Base-by-base conservation (phyloP, 495 filamentous ascomycete genomes). In the Cetradonia linearis region DNA sequence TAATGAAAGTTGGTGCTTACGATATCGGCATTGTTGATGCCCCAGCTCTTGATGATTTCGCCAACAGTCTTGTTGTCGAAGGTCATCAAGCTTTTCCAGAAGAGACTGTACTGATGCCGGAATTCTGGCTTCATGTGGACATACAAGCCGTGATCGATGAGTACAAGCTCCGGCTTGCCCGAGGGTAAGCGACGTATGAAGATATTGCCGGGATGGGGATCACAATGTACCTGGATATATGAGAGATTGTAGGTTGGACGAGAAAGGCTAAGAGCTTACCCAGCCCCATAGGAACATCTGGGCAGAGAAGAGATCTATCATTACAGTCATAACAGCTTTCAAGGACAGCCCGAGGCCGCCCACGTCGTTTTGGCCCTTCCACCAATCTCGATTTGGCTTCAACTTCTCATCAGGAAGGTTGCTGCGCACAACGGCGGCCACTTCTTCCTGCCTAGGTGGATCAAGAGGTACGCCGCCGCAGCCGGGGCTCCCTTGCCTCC, bases 71-170 rank as follows among this genome's bases (percentile, higher is more conserved):
- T 69, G 72, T 96, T 96, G 75, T 98, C 93, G 62, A 98, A 93
- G 0, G 89, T 91, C 72, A 98, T 81, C 16, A 98, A 79, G 4
- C 85, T 82, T 70, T 91, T 95, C 92, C 92, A 98, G 77, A 98
- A 94, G 4, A 83, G 76, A 16, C 87, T 84, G 71, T 98, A 98
- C 69, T 98, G 82, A 68, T 87, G 87, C 20, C 91, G 80, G 73
- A 96, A 95, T 64, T 82, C 76, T 10, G 88, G 85, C 31, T 81
- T 77, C 84, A 96, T 92, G 68, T 86, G 85, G 57, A 98, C 88
- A 72, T 98, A 98, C 33, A 98, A 80, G 0, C 92, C 92, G 70
- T 98, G 92, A 72, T 98, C 92, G 66, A 98, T 96, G 11, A 98
- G 84, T 2, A 96, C 91, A 20, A 98, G 77, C 70, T 98, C 90